A percentile compares a stretch with the other conserved stretches of the same genome.
Evolutionary conservation across 208 protist genomes (phyloP).

Genomic region (Borovskyia barvae): DNA sequence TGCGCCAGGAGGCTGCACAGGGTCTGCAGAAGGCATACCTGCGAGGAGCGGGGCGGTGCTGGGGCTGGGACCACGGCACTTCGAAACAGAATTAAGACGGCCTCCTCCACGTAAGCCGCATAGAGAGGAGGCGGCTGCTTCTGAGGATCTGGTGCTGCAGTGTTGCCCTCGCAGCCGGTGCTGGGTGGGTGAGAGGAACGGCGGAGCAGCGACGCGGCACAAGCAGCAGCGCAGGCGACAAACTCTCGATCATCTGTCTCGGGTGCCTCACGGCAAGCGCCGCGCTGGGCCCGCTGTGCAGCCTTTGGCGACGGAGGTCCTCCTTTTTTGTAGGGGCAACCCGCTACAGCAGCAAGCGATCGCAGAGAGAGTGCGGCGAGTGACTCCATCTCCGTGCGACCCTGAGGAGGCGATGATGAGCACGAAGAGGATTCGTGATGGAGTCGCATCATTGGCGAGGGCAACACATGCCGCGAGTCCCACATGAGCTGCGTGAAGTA

Average conservation of each 20-base stretch:
- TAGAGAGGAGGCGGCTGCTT: background rate
- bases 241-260: conserved; percentile 2
- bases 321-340: too few species aligned
- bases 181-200: background rate
- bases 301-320: too few species aligned
- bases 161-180: background rate
- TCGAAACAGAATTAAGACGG: conserved; percentile 13
- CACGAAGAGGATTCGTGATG: too few species aligned
- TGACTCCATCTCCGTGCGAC: too few species aligned
- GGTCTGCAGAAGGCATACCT: conserved; percentile 26
- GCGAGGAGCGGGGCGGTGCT: conserved; percentile 19
- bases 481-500: conserved; percentile 21
- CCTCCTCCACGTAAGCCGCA: conserved; percentile 8
- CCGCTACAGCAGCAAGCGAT: too few species aligned
- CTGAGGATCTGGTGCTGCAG: background rate
- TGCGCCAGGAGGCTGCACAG: conserved; percentile 22
- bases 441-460: conserved; percentile 9
- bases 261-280: too few species aligned
- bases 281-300: too few species aligned
- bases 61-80: conserved; percentile 16
- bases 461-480: conserved; percentile 5
- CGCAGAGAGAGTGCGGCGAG: too few species aligned
- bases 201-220: conserved; percentile 2
- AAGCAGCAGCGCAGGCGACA: conserved; percentile 5
- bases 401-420: too few species aligned